Evolutionary conservation across 2,329 filamentous ascomycete species (phyloP).

Genomic region (Apiospora arundinis): DNA sequence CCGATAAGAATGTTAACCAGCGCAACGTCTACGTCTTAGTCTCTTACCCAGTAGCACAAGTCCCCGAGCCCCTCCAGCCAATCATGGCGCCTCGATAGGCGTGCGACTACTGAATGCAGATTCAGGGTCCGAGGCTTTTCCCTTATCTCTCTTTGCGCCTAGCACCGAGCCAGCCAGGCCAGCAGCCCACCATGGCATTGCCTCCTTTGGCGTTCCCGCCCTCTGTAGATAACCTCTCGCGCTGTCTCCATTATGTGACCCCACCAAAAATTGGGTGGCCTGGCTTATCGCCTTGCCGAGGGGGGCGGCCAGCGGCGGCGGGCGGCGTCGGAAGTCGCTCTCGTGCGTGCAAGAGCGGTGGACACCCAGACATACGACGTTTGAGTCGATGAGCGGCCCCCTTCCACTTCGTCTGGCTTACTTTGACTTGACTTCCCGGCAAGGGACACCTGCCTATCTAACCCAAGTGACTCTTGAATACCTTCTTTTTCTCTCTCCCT

Average conservation of each 20-base stretch:
- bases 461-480: background rate
- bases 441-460: background rate
- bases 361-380: conserved; percentile 1
- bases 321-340: conserved; percentile 14
- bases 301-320: background rate
- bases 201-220: conserved; percentile 5
- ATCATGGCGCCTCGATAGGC: conserved; percentile 15
- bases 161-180: background rate
- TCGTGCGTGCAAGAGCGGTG: conserved; percentile 6
- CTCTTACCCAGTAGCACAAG: conserved; percentile 19
- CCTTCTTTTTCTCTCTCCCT: background rate
- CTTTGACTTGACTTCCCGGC: background rate
- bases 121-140: conserved; percentile 11
- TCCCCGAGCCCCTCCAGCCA: background rate
- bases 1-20: conserved; percentile 3
- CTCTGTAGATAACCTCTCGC: conserved; percentile 11
- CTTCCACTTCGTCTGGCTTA: background rate
- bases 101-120: conserved; percentile 1
- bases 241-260: conserved; percentile 1
- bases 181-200: conserved; percentile 5
- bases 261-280: background rate
- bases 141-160: background rate
- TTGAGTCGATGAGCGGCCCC: background rate
- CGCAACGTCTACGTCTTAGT: too few species aligned
- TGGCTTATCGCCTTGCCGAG: conserved; percentile 14